Conservation (phyloP, 1,139 yeast genomes). For the Pichia terricola region DNA sequence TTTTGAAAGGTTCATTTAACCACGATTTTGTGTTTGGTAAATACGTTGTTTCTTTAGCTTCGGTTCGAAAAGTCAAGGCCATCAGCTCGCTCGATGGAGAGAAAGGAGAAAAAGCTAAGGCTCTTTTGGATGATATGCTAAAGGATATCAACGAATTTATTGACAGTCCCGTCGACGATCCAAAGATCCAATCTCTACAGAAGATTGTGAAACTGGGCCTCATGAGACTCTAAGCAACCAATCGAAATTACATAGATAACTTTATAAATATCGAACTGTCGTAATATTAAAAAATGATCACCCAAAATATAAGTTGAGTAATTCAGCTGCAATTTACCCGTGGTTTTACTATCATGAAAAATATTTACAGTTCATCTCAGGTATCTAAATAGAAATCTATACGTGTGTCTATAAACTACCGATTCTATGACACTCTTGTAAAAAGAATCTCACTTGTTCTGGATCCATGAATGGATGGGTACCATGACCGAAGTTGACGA, state of each 20-base stretch:
- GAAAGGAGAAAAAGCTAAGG: slow-evolving; percentile 4
- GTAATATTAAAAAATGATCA: no score
- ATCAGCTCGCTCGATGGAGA: slow-evolving; percentile 1
- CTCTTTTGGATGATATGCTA: slow-evolving; percentile 2
- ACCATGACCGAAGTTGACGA: slow-evolving; percentile 94
- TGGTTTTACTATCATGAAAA: no score
- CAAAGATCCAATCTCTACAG: slow-evolving; percentile 9
- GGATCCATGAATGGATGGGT: slow-evolving; percentile 97
- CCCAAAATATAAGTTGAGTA: no score
- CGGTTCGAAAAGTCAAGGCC: slow-evolving; percentile 11
- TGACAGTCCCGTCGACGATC: slow-evolving; percentile 8
- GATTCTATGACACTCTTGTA: slow-evolving; percentile 77
- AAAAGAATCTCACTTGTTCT: slow-evolving; percentile 71
- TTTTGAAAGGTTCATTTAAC: slow-evolving; percentile 10
- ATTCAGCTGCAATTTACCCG: no score
- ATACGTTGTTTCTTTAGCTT: slow-evolving; percentile 12
- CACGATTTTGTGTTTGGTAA: slow-evolving; percentile 10
- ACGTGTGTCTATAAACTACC: slow-evolving; percentile 30
- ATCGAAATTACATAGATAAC: neutral
- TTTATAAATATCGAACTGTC: neutral
- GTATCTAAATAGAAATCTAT: no score
- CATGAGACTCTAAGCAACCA: slow-evolving; percentile 7
- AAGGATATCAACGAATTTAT: slow-evolving; percentile 3
- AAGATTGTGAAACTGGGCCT: slow-evolving; percentile 12
- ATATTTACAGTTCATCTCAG: no score